A percentile compares a stretch with the other conserved stretches of the same genome.
Evolutionary conservation across 2,329 filamentous ascomycete species (phyloP).

Genomic region (Alternaria arbusti): DNA sequence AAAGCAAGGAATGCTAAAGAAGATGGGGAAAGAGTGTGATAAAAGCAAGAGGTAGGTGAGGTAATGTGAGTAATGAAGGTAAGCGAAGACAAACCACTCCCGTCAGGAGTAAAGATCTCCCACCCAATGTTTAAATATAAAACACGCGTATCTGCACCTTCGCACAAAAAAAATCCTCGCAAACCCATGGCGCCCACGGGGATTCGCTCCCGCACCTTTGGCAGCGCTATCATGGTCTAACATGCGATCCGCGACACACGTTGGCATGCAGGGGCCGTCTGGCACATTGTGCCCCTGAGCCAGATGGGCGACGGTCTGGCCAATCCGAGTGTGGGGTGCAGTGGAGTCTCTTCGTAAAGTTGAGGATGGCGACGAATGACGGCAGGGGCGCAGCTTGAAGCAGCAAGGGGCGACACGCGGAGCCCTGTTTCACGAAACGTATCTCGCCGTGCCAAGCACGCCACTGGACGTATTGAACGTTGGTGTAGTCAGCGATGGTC

Average conservation of each 20-base stretch:
- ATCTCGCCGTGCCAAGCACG: slow-evolving; percentile 21
- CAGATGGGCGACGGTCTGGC: slow-evolving; percentile 23
- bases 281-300: slow-evolving; percentile 32
- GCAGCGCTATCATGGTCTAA: slow-evolving; percentile 11
- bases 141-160: slow-evolving; percentile 17
- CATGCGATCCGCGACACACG: slow-evolving; percentile 14
- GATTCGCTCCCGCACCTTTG: slow-evolving; percentile 19
- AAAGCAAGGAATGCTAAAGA: not conserved
- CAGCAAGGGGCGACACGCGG: slow-evolving; percentile 24
- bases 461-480: slow-evolving; percentile 3
- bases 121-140: slow-evolving; percentile 23
- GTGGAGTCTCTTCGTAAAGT: slow-evolving; percentile 21
- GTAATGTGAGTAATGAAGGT: not conserved
- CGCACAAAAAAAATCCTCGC: slow-evolving; percentile 24
- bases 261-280: slow-evolving; percentile 27
- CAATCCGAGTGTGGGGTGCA: slow-evolving; percentile 20
- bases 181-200: slow-evolving; percentile 24
- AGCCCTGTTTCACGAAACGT: slow-evolving; percentile 36
- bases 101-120: slow-evolving; percentile 11
- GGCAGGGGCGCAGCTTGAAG: slow-evolving; percentile 21
- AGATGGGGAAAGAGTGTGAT: not conserved
- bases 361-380: slow-evolving; percentile 20
- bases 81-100: not conserved
- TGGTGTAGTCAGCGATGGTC: slow-evolving; percentile 8
- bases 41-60: slow-evolving; percentile 1